Conservation (phyloP, 169 alveolate genomes). For the Plasmodium vinckei region DNA sequence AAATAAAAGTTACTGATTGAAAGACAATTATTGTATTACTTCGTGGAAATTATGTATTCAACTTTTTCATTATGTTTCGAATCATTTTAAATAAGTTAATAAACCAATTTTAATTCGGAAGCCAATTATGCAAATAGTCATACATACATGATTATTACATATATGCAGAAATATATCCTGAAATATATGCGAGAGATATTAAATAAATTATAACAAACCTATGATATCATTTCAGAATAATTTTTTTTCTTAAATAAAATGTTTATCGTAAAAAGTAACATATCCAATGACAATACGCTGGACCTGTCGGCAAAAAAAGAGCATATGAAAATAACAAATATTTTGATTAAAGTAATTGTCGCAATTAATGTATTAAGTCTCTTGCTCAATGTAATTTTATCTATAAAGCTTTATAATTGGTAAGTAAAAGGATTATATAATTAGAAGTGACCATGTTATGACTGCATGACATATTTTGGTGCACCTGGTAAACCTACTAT, state of each 20-base stretch:
- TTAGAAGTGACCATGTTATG: background rate
- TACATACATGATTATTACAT: too few relatives aligned
- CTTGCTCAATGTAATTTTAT: slow-evolving; percentile 34
- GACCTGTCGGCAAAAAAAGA: slow-evolving; percentile 63
- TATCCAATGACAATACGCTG: slow-evolving; percentile 59
- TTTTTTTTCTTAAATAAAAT: slow-evolving; percentile 25
- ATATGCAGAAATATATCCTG: too few relatives aligned
- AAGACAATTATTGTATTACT: too few relatives aligned
- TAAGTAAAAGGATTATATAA: background rate
- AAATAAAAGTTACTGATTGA: background rate
- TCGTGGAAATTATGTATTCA: too few relatives aligned
- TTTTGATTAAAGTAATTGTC: slow-evolving; percentile 41
- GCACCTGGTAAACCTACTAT: background rate
- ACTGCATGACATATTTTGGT: background rate
- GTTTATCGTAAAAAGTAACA: slow-evolving; percentile 73
- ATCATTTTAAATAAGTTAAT: too few relatives aligned
- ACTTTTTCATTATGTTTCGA: too few relatives aligned
- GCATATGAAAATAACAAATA: slow-evolving; percentile 51
- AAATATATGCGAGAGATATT: too few relatives aligned
- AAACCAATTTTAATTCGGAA: too few relatives aligned
- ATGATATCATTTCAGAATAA: slow-evolving; percentile 17
- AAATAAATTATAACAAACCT: background rate
- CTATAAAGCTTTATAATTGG: slow-evolving; percentile 62
- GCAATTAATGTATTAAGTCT: slow-evolving; percentile 36
- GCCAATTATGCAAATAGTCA: too few relatives aligned